phyloP scores from a whole-genome alignment of 116 monocot species.

The Trichopus zeylanicus region DNA sequence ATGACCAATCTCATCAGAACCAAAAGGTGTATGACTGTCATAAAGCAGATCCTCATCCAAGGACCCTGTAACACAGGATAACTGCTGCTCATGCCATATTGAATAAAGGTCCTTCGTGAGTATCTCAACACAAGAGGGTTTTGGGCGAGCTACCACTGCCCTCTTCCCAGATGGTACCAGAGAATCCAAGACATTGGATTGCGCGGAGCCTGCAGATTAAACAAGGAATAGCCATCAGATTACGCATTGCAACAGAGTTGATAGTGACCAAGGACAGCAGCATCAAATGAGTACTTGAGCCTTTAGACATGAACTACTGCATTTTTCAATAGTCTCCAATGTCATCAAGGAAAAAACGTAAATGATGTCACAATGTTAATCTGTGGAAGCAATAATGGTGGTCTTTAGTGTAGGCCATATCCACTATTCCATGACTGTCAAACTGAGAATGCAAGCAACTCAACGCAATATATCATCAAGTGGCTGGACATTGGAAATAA shows the following conservation, averaged over 20 bases:
- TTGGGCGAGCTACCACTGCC: slow-evolving; percentile 22
- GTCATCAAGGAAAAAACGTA: too few relatives aligned
- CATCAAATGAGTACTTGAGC: too few relatives aligned
- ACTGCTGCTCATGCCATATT: slow-evolving; percentile 39
- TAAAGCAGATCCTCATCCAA: slow-evolving; percentile 43
- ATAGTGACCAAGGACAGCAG: too few relatives aligned
- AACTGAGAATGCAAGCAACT: too few relatives aligned
- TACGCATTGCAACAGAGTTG: background rate
- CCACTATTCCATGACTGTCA: too few relatives aligned
- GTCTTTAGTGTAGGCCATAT: too few relatives aligned
- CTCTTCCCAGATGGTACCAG: slow-evolving; percentile 42
- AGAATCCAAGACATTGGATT: slow-evolving; percentile 43
- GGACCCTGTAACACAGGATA: slow-evolving; percentile 26
- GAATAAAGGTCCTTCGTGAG: slow-evolving; percentile 47
- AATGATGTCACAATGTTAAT: too few relatives aligned
- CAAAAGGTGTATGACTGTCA: slow-evolving; percentile 28
- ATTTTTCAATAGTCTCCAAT: too few relatives aligned
- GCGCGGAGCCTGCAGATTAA: slow-evolving; percentile 51
- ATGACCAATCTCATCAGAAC: slow-evolving; percentile 46
- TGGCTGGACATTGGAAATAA: too few relatives aligned
- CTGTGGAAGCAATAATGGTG: too few relatives aligned
- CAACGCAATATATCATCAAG: too few relatives aligned
- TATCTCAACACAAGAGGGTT: slow-evolving; percentile 39
- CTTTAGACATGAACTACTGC: too few relatives aligned
- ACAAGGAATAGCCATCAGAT: background rate